Evolutionary conservation across 345 rosid species (phyloP).

Genomic region (Syzygium grande): DNA sequence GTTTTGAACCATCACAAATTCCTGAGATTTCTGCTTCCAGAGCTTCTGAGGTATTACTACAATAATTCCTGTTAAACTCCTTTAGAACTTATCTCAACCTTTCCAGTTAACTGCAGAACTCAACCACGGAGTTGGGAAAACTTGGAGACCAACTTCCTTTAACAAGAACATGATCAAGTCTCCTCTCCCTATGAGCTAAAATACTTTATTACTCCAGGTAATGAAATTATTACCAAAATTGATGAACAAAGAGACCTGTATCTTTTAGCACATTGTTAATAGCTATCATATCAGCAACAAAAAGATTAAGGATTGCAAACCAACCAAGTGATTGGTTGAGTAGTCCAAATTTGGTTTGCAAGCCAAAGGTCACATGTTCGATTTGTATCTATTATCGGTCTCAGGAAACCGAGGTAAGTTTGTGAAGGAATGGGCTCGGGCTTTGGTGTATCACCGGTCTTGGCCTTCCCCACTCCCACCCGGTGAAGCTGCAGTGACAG

Average conservation of each 20-base stretch:
- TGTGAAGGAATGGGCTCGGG: not conserved
- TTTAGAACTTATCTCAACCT: not conserved
- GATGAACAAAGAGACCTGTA: not conserved
- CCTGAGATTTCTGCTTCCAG: not conserved
- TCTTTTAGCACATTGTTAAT: not conserved
- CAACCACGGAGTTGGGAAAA: not conserved
- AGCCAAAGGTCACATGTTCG: not conserved
- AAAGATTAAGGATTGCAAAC: not conserved
- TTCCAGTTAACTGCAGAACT: not conserved
- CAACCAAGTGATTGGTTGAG: not conserved
- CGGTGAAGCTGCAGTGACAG: not conserved
- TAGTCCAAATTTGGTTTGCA: not conserved
- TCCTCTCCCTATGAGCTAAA: not conserved
- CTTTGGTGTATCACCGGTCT: not conserved
- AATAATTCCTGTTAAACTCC: not conserved
- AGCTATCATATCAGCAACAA: not conserved
- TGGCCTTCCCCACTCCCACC: not conserved
- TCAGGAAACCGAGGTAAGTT: not conserved
- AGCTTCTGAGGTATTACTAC: not conserved
- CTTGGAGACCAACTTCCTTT: not conserved
- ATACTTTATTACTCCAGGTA: not conserved
- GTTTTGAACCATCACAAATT: not conserved
- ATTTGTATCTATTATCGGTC: not conserved
- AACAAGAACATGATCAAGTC: not conserved
- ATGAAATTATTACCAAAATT: not conserved